Conservation (phyloP, 2,329 filamentous ascomycete species). For the Capronia epimyces region DNA sequence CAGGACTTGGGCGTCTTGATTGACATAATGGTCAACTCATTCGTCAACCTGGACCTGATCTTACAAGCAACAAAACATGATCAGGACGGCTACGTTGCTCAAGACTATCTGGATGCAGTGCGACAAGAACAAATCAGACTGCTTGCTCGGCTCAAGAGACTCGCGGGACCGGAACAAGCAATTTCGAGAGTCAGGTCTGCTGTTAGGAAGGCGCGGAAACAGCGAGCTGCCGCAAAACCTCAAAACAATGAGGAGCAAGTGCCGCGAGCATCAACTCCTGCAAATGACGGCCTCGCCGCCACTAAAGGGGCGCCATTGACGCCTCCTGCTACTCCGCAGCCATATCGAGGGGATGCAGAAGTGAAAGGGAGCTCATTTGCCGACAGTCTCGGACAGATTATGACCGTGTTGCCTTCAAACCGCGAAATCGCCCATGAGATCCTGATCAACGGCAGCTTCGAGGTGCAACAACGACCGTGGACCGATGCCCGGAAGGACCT, state of each 20-base stretch:
- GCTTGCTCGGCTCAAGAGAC: slow-evolving; percentile 56
- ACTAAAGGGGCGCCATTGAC: slow-evolving; percentile 23
- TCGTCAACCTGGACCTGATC: slow-evolving; percentile 61
- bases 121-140: slow-evolving; percentile 60
- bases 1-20: slow-evolving; percentile 58
- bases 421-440: slow-evolving; percentile 59
- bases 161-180: slow-evolving; percentile 57
- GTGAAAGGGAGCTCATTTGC: slow-evolving; percentile 35
- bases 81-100: slow-evolving; percentile 55
- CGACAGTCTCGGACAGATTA: slow-evolving; percentile 47
- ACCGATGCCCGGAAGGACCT: slow-evolving; percentile 51
- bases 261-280: slow-evolving; percentile 26
- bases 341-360: slow-evolving; percentile 35
- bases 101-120: slow-evolving; percentile 61
- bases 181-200: slow-evolving; percentile 56
- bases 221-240: slow-evolving; percentile 20
- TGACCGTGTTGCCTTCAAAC: slow-evolving; percentile 58
- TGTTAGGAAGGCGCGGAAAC: slow-evolving; percentile 49
- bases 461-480: slow-evolving; percentile 49
- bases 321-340: slow-evolving; percentile 30
- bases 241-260: slow-evolving; percentile 19
- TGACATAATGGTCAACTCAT: slow-evolving; percentile 62
- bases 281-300: slow-evolving; percentile 29
- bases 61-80: slow-evolving; percentile 64
- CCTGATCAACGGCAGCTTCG: slow-evolving; percentile 59